Base-by-base conservation (phyloP, 495 filamentous ascomycete species). In the Xanthoparmelia taractica region DNA sequence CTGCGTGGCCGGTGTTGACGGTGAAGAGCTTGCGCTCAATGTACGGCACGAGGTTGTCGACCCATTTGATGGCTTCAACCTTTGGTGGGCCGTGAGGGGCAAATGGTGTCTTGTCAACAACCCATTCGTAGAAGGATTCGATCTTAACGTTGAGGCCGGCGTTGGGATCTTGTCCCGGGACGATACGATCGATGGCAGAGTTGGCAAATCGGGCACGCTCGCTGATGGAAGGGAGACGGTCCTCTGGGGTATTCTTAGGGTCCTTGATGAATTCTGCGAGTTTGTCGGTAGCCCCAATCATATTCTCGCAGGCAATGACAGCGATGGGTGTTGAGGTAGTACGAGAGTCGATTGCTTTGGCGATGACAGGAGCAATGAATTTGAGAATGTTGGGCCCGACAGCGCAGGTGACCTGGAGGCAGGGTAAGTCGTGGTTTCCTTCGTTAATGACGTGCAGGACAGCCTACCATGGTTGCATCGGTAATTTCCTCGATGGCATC, bases 1-100 rank as follows among this genome's bases (percentile, higher is more conserved):
- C 92, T 56, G 95, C 94, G 72, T 98, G 94, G 55, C 91, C 87
- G 31, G 94, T 97, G 84, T 98, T 98, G 81, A 98, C 94, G 23
- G 94, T 98, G 82, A 90, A 98, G 65, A 98, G 86, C 80, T 98
- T 98, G 76, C 94, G 92, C 84, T 98, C 92, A 71, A 97, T 97
- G 80, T 91, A 98, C 59, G 94, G 94, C 71, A 84, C 80, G 31
- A 98, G 83, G 79, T 97, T 84, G 67, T 90, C 85, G 54, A 97
- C 95, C 85, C 89, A 95, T 73, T 93, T 85, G 72, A 98, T 86
- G 57, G 92, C 94, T 60, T 92, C 75, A 73, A 98, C 90, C 41
- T 85, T 76, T 3, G 90, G 91, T 63, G 83, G 83, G 41, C 78
- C 79, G 40, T 75, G 72, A 47, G 81, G 77, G 60, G 83, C 77